Base-by-base conservation (phyloP, 106 monocot species). In the Alisma plantagoaquatica region DNA sequence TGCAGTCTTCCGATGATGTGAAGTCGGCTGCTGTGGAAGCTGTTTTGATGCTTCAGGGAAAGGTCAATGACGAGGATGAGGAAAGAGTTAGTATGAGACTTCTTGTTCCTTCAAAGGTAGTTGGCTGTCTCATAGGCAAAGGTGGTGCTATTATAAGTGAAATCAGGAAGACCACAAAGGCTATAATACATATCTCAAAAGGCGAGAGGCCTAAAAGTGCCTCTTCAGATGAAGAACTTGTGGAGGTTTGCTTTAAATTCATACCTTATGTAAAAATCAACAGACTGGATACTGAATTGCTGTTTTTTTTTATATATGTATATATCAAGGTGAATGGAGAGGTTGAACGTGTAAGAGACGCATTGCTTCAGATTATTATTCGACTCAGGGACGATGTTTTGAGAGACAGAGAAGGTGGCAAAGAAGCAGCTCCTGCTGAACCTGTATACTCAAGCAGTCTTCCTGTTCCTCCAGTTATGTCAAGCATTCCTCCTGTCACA, bases 71-170 rank as follows among this genome's bases (percentile, higher is more conserved):
- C 60, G 77, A 84, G 45, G 77, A 72, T 60, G 84, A 75, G 30
- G 81, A 75, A 23, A 71, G 22, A 23, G 78, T 77, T 26, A 71
- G 64, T 29, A 72, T 96, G 30, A 72, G 78, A 10, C 75, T 96
- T 38, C 75, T 96, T 52, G 84, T 96, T 22, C 94, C 94, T 2
- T 66, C 75, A 33, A 96, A 78, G 50, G 72, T 76, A 17, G 76
- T 96, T 56, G 94, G 94, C 7, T 96, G 88, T 50, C 77, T 96
- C 53, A 96, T 96, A 53, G 94, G 94, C 7, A 96, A 81, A 68
- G 63, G 75, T 56, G 94, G 94, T 30, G 75, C 77, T 2, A 88
- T 96, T 43, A 71, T 96, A 33, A 88, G 78, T 75, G 88, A 88
- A 29, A 88, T 96, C 70, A 71, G 94, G 19, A 88, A 77, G 64